Conservation (phyloP, 1,284 basidiomycete genomes). For the Tranzscheliella williamsii region DNA sequence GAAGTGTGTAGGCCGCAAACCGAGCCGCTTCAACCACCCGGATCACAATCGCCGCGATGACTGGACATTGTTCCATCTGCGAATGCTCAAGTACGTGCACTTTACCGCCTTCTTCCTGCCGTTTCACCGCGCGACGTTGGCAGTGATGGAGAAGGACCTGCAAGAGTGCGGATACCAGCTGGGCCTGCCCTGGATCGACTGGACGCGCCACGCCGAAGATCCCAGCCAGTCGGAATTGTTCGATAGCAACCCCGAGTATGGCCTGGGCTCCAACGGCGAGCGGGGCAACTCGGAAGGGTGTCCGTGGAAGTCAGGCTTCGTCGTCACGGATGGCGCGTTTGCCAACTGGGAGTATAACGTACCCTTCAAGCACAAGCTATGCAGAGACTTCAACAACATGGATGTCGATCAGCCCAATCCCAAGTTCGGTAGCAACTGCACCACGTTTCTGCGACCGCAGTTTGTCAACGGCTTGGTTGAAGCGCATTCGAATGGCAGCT, state of each 20-base stretch:
- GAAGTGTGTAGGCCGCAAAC: slow-evolving; percentile 23
- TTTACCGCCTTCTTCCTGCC: slow-evolving; percentile 24
- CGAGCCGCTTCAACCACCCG: slow-evolving; percentile 9
- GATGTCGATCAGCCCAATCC: slow-evolving; percentile 4
- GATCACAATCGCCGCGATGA: slow-evolving; percentile 18
- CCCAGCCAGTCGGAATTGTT: slow-evolving; percentile 6
- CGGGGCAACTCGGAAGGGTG: slow-evolving; percentile 6
- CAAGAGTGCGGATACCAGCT: slow-evolving; percentile 12
- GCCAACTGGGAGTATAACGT: slow-evolving; percentile 19
- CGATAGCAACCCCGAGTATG: slow-evolving; percentile 3
- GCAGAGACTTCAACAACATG: slow-evolving; percentile 30
- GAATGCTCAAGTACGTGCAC: slow-evolving; percentile 31
- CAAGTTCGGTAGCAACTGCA: slow-evolving; percentile 21
- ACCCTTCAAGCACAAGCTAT: slow-evolving; percentile 18
- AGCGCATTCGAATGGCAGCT: slow-evolving; percentile 13
- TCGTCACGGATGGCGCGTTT: slow-evolving; percentile 17
- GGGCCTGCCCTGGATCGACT: slow-evolving; percentile 28
- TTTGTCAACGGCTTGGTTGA: slow-evolving; percentile 9
- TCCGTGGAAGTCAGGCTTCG: slow-evolving; percentile 6
- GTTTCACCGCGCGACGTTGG: slow-evolving; percentile 20
- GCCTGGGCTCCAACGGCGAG: slow-evolving; percentile 14
- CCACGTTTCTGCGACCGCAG: slow-evolving; percentile 9
- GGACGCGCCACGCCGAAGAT: slow-evolving; percentile 12
- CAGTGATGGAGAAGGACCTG: slow-evolving; percentile 19
- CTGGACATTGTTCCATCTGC: slow-evolving; percentile 30